These are phyloP conservation scores for Suillus discolor DNA, from an alignment of 768 basidiomycete species.

Conservation along the genomic window DNA sequence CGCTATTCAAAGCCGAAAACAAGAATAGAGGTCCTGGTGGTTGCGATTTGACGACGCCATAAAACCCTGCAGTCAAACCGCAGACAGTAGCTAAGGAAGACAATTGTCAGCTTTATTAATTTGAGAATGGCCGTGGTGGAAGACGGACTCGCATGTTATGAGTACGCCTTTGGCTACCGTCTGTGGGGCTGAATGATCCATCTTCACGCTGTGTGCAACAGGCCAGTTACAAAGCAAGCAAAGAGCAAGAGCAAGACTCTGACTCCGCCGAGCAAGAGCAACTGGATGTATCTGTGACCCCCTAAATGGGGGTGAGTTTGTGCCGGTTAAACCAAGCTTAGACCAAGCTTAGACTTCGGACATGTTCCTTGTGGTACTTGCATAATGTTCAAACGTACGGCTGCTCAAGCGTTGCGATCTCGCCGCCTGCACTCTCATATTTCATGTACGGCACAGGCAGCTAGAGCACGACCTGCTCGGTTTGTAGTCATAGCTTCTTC, in stretches of 20 bases:
- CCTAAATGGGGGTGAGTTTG: constrained; percentile 3
- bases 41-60: constrained; percentile 50
- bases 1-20: constrained; percentile 71
- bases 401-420: constrained; percentile 3
- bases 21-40: constrained; percentile 51
- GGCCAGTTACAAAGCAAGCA: background rate
- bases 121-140: constrained; percentile 24
- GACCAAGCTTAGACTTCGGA: background rate
- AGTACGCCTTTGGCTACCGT: constrained; percentile 61
- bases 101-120: constrained; percentile 28
- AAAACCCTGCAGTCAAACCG: constrained; percentile 45
- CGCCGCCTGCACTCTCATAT: constrained; percentile 20
- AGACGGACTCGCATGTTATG: constrained; percentile 82
- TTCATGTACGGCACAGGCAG: constrained; percentile 27
- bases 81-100: constrained; percentile 55
- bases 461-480: constrained; percentile 20
- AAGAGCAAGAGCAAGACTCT: background rate
- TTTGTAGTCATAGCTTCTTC: constrained; percentile 29
- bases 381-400: constrained; percentile 18
- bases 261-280: no score
- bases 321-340: background rate
- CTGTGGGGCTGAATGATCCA: constrained; percentile 35
- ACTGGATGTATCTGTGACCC: no score
- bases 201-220: constrained; percentile 7
- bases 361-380: background rate